A percentile compares a stretch with the other conserved stretches of the same genome.
Evolutionary conservation across 108 stramenopile species (phyloP).

Genomic region (Craspedostauros australis): DNA sequence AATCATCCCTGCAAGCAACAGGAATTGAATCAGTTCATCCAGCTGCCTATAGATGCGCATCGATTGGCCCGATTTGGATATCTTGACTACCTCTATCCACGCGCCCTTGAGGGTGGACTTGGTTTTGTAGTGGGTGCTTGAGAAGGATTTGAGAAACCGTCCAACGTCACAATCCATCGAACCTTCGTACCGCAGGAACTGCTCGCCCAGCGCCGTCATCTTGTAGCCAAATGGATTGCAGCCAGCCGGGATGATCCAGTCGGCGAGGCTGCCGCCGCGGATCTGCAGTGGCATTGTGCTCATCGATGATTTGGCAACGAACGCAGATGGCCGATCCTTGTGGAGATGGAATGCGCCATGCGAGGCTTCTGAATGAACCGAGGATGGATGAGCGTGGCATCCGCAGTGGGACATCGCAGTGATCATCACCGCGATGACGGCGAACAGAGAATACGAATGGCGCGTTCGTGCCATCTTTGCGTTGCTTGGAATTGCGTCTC

Average conservation of each 20-base stretch:
- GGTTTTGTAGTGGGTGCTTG: constrained; percentile 38
- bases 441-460: too few species aligned
- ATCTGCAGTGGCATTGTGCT: too few species aligned
- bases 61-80: constrained; percentile 60
- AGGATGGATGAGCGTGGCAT: too few species aligned
- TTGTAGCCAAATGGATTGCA: constrained; percentile 73
- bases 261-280: constrained; percentile 27
- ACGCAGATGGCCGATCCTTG: too few species aligned
- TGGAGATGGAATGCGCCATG: too few species aligned
- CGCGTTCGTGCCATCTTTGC: too few species aligned
- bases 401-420: too few species aligned
- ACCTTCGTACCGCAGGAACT: constrained; percentile 55
- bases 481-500: too few species aligned
- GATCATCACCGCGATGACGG: too few species aligned
- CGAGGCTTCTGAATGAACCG: too few species aligned
- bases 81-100: constrained; percentile 71
- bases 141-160: constrained; percentile 54
- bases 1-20: too few species aligned
- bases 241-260: constrained; percentile 62
- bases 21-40: constrained; percentile 60
- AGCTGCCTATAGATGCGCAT: constrained; percentile 70
- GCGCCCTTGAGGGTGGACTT: constrained; percentile 40
- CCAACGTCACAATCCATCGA: constrained; percentile 71
- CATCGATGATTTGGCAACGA: too few species aligned
- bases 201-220: constrained; percentile 55